Evolutionary conservation across 139 green algal genomes (phyloP).

Genomic region (Micractinium conductrix): DNA sequence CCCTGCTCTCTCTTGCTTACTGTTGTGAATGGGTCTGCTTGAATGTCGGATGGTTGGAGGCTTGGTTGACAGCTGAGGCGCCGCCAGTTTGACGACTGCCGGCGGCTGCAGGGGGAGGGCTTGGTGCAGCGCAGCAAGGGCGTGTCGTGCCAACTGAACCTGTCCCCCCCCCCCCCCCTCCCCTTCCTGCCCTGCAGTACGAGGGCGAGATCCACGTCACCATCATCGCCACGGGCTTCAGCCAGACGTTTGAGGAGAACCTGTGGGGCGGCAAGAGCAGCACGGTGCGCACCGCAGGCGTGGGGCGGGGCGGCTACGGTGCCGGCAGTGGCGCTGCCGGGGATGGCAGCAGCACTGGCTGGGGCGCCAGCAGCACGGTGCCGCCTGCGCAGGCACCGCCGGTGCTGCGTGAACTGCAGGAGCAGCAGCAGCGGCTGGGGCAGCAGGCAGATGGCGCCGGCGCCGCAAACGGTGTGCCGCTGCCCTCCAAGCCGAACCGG

Average conservation of each 20-base stretch:
- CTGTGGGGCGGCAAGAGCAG: constrained; percentile 41
- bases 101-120: too few species aligned
- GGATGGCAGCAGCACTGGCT: neutral
- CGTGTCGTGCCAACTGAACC: too few species aligned
- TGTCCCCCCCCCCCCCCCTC: too few species aligned
- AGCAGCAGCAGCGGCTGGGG: neutral
- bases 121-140: too few species aligned
- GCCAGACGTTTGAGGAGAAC: constrained; percentile 78
- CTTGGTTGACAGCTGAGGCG: too few species aligned
- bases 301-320: neutral
- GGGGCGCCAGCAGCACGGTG: neutral
- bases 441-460: too few species aligned
- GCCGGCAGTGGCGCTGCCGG: neutral
- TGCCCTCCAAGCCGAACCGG: neutral
- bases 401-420: neutral
- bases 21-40: neutral
- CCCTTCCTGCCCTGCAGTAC: constrained; percentile 29
- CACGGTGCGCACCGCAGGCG: neutral
- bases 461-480: too few species aligned
- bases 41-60: too few species aligned
- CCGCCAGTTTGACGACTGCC: too few species aligned
- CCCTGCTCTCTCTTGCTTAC: neutral
- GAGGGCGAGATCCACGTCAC: constrained; percentile 84
- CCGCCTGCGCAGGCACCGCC: too few species aligned
- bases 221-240: constrained; percentile 96